A percentile compares a stretch with the other conserved stretches of the same genome.
Evolutionary conservation across 257 asterid genomes (phyloP).

Genomic region (Pogostemon cablin): DNA sequence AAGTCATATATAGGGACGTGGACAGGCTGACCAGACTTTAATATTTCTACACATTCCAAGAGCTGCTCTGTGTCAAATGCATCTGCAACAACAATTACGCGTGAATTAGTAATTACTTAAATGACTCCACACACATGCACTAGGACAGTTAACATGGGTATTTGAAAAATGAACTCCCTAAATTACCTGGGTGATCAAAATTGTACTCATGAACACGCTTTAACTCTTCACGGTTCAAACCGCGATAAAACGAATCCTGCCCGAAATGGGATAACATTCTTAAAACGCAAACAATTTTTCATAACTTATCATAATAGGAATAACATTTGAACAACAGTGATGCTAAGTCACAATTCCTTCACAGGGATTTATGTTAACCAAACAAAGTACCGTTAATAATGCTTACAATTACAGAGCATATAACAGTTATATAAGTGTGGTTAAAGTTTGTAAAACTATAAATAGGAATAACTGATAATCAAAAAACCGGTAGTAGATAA

Average conservation of each 20-base stretch:
- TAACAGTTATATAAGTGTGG: neutral
- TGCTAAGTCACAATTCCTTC: neutral
- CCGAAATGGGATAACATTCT: constrained; percentile 23
- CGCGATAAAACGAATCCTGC: constrained; percentile 98
- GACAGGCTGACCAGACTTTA: constrained; percentile 72
- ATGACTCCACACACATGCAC: neutral
- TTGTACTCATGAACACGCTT: constrained; percentile 84
- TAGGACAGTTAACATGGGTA: constrained; percentile 20
- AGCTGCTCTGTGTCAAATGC: constrained; percentile 99
- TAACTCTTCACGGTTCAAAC: constrained; percentile 81
- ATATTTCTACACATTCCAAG: constrained; percentile 78
- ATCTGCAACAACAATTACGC: constrained; percentile 51
- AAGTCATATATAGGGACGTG: constrained; percentile 95
- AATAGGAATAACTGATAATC: constrained; percentile 1
- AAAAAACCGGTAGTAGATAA: neutral
- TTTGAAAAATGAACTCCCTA: constrained; percentile 3
- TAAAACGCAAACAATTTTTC: neutral
- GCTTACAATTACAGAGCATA: neutral
- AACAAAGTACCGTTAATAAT: neutral
- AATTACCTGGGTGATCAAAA: constrained; percentile 96
- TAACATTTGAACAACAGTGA: constrained; percentile 1
- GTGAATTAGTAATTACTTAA: constrained; percentile 16
- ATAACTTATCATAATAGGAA: neutral
- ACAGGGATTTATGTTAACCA: neutral
- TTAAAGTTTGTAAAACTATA: neutral